Evolutionary conservation across 768 basidiomycete species (phyloP).

Genomic region (Rhodotorula paludigena): DNA sequence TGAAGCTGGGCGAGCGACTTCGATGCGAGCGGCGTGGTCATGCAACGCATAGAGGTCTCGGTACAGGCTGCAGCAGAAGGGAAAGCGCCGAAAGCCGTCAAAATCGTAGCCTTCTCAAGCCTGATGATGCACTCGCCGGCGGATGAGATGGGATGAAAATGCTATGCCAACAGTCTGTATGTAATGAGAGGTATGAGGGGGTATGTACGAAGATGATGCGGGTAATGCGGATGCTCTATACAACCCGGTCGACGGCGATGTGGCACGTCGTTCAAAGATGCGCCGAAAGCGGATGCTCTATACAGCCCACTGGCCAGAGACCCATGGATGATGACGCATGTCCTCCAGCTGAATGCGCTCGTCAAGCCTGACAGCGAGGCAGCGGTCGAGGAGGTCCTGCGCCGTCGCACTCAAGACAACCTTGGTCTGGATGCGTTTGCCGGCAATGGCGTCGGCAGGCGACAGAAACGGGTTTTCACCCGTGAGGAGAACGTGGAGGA

Average conservation of each 20-base stretch:
- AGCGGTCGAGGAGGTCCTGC: constrained; percentile 1
- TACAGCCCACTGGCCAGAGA: neutral
- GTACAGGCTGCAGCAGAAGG: too few relatives aligned
- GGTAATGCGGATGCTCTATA: neutral
- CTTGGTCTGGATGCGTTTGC: neutral
- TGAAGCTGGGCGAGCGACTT: too few relatives aligned
- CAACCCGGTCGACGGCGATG: neutral
- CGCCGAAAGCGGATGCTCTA: neutral
- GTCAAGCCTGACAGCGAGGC: neutral
- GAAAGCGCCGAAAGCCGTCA: too few relatives aligned
- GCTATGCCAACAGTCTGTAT: neutral
- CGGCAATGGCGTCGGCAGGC: constrained; percentile 10
- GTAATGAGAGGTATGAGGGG: neutral
- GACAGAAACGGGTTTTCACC: constrained; percentile 47
- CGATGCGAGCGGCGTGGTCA: too few relatives aligned
- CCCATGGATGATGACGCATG: constrained; percentile 12
- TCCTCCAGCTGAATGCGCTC: constrained; percentile 16
- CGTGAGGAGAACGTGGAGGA: constrained; percentile 49
- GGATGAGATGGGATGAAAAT: too few relatives aligned
- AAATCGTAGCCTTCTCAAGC: too few relatives aligned
- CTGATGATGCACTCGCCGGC: neutral
- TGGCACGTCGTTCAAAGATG: neutral
- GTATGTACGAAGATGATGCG: neutral
- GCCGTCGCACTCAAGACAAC: neutral
- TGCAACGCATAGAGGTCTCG: too few relatives aligned